Evolutionary conservation across 129 eudicot genomes (phyloP), one percentile per base, ranked within the genome.

Genomic region (Escallonia rubra): DNA sequence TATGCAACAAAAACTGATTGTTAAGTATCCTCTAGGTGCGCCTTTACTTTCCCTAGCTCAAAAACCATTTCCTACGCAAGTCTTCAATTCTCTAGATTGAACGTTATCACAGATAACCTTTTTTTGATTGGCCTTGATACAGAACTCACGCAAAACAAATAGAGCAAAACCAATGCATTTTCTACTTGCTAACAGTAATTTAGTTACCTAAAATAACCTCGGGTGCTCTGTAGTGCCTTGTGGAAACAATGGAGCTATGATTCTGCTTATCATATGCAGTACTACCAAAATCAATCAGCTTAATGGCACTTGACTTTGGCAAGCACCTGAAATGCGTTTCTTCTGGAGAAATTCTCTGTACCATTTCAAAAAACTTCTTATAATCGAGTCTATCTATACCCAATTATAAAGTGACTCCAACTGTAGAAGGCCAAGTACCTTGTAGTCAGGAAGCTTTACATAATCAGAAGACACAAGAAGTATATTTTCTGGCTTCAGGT

Each of bases 201-300:
- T 40, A 65, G 71, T 79, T 86, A 92, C 98, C 98, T 84, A 92
- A 83, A 76, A 92, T 92, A 79, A 92, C 84, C 77, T 92, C 98
- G 52, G 98, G 98, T 78, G 98, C 98, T 74, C 98, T 84, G 77
- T 92, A 92, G 79, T 92, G 98, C 79, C 98, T 86, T 71, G 98
- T 92, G 47, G 91, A 86, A 61, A 92, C 95, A 86, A 86, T 78
- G 75, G 90, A 92, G 83, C 80, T 85, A 79, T 86, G 98, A 64
- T 76, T 78, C 80, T 89, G 87, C 72, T 78, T 74, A 79, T 81
- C 98, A 80, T 72, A 84, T 48, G 83, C 91, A 65, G 98, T 83
- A 73, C 98, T 92, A 66, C 98, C 98, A 80, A 92, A 92, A 81
- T 92, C 98, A 76, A 92, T 92, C 84, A 92, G 76, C 90, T 92